Percentiles rank a stretch among this genome's conserved stretches.
phyloP scores from a whole-genome alignment of 768 basidiomycete species.

The Amylocystis lapponica region DNA sequence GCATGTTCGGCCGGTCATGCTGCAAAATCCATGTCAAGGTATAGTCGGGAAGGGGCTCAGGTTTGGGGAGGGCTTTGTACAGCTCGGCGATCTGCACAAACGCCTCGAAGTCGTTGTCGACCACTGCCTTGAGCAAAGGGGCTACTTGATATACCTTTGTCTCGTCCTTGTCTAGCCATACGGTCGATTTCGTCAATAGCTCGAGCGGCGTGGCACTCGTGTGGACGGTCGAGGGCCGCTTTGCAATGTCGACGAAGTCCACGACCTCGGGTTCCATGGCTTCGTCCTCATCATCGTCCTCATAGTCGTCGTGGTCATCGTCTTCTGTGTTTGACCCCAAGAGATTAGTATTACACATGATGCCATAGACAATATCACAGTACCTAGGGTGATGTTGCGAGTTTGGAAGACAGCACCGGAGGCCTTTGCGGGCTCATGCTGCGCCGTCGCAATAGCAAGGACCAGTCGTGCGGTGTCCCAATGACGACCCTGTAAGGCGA shows the following conservation, averaged over 20 bases:
- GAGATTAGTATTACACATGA: too few relatives aligned
- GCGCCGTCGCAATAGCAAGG: slow-evolving; percentile 50
- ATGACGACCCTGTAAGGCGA: slow-evolving; percentile 41
- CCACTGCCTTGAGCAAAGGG: slow-evolving; percentile 32
- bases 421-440: slow-evolving; percentile 38
- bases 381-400: slow-evolving; percentile 17
- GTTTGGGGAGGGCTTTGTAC: slow-evolving; percentile 29
- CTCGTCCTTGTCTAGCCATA: slow-evolving; percentile 1
- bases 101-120: slow-evolving; percentile 42
- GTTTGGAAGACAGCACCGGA: slow-evolving; percentile 30
- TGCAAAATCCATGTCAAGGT: neutral
- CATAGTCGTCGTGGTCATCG: slow-evolving; percentile 26
- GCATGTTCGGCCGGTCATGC: slow-evolving; percentile 18
- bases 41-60: slow-evolving; percentile 15
- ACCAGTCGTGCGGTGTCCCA: slow-evolving; percentile 58
- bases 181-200: slow-evolving; percentile 26
- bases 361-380: too few relatives aligned
- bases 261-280: slow-evolving; percentile 37
- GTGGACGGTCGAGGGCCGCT: slow-evolving; percentile 39
- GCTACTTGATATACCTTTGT: slow-evolving; percentile 7
- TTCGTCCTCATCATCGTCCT: slow-evolving; percentile 36
- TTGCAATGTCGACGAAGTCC: slow-evolving; percentile 50
- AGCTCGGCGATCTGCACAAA: slow-evolving; percentile 45
- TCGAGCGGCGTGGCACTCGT: slow-evolving; percentile 32
- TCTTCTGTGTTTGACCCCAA: too few relatives aligned